phyloP scores from a whole-genome alignment of 352 stramenopile genomes.

The Poterioochromonas sp. region DNA sequence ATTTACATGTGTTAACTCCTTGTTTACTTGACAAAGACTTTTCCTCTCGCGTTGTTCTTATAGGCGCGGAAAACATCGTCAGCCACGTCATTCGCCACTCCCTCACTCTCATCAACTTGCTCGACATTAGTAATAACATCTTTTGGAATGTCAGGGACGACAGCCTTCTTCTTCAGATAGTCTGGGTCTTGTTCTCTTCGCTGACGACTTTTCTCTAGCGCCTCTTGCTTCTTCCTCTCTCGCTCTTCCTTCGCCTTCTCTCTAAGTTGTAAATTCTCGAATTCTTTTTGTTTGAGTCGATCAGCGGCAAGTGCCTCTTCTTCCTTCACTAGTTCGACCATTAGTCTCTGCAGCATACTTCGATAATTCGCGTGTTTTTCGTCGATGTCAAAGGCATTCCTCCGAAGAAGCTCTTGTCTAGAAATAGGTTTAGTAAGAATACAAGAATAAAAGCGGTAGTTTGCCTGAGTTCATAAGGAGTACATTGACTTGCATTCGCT shows the following conservation, averaged over 20 bases:
- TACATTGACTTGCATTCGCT: constrained; percentile 1
- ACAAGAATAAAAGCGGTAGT: no score
- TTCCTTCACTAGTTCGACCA: constrained; percentile 16
- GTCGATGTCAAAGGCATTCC: background rate
- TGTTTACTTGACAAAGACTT: constrained; percentile 21
- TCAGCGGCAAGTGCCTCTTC: background rate
- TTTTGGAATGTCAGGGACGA: background rate
- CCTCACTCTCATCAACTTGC: background rate
- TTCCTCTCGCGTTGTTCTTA: background rate
- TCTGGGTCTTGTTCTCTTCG: background rate
- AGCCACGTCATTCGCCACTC: background rate
- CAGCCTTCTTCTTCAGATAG: background rate
- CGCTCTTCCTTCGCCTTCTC: background rate
- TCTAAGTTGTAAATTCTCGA: background rate
- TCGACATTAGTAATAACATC: background rate
- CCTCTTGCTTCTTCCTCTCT: background rate
- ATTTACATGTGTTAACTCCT: no score
- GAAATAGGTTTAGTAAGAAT: no score
- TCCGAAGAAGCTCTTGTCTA: constrained; percentile 10
- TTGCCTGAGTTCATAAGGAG: constrained; percentile 5
- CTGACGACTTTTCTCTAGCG: background rate
- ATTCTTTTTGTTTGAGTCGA: background rate
- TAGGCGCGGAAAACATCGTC: background rate
- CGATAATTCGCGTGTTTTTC: background rate
- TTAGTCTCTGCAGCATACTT: background rate